Base-by-base conservation (phyloP, 805 yeast species). In the Candida dajiaensis region DNA sequence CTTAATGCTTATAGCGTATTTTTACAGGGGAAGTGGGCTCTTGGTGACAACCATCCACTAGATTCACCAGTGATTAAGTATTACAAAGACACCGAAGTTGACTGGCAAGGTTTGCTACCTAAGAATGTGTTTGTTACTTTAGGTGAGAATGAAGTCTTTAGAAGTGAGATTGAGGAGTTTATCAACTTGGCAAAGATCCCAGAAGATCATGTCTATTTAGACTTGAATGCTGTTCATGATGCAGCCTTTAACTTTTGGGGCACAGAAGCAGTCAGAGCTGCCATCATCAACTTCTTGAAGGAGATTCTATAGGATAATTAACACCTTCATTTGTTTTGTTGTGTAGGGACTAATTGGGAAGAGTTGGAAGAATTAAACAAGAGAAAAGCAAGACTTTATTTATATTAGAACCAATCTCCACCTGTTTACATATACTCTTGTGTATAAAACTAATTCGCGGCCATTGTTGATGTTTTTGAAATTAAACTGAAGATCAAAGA, bases 101-200 rank as follows among this genome's bases (percentile, higher is more conserved):
- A 40, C 28, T 52, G 55, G 55, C 6, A n/a, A 6, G 18, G 23
- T 1, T 23, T 50, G 22, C 16, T 52, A 9, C 53, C 53, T 11
- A 19, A 33, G 15, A 23, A 29, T 1, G 43, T 43, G 3, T 43
- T 52, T 19, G 42, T 47, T 11, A 36, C 50, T 2, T 20, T 35
- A 36, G 53, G 54, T 39, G 52, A 48, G 13, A 16, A 42, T 11
- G 56, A 52, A 29, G 46, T 50, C 13, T 20, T 50, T 15, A 39
- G 41, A 20, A 48, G 40, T 25, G 56, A 53, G 13, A 49, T 50
- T 36, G 38, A 47, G 1, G 7, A 43, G 9, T 16, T 35, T 19
- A 38, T 37, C 15, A 19, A 21, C 6, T 8, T 45, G 19, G 33
- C 28, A 2, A 19, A 13, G 7, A 16, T 43, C 11, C 19, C 13